Percentiles rank a stretch among this genome's conserved stretches.
These are phyloP conservation scores for Cercis canadensis DNA, from an alignment of 306 rosid genomes.

Conservation along the genomic window DNA sequence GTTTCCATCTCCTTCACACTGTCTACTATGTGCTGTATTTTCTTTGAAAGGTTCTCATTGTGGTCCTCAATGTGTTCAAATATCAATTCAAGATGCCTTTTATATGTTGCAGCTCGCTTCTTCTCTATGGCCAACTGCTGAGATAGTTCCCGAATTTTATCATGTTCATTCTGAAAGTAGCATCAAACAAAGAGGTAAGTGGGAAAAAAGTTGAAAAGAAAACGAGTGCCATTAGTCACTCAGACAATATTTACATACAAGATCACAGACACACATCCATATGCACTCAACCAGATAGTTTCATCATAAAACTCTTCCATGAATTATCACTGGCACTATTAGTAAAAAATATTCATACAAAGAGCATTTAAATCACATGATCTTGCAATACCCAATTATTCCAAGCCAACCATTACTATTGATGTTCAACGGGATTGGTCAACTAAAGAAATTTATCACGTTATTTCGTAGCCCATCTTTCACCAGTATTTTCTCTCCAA, in stretches of 20 bases:
- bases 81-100: slow-evolving; percentile 90
- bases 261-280: neutral
- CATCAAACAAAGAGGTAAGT: slow-evolving; percentile 32
- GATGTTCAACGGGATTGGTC: too few relatives aligned
- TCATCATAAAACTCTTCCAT: neutral
- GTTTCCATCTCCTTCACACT: slow-evolving; percentile 83
- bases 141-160: slow-evolving; percentile 84
- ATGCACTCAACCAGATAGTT: neutral
- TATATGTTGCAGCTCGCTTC: slow-evolving; percentile 83
- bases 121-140: slow-evolving; percentile 89
- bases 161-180: slow-evolving; percentile 74
- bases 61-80: slow-evolving; percentile 92
- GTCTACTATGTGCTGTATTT: slow-evolving; percentile 85
- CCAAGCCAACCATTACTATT: too few relatives aligned
- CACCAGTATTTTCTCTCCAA: too few relatives aligned
- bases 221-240: neutral
- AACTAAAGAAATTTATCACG: too few relatives aligned
- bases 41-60: slow-evolving; percentile 81
- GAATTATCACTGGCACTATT: too few relatives aligned
- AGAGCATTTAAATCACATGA: too few relatives aligned
- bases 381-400: too few relatives aligned
- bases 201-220: slow-evolving; percentile 12
- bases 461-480: too few relatives aligned
- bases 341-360: too few relatives aligned
- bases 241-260: slow-evolving; percentile 5